These are phyloP conservation scores for Plasmodium reichenowi DNA, from an alignment of 169 alveolate genomes.

Conservation along the genomic window DNA sequence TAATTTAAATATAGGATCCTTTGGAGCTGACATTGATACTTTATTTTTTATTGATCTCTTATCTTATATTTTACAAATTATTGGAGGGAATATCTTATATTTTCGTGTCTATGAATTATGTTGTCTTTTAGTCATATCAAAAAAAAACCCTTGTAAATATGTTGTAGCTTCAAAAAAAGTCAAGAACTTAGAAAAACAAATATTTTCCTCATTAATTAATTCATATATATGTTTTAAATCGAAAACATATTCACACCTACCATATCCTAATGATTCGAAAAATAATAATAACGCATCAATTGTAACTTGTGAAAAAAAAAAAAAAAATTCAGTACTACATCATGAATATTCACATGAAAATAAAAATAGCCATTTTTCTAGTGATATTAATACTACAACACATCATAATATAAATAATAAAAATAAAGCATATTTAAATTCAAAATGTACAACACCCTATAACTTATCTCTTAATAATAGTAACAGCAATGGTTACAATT, in stretches of 20 bases:
- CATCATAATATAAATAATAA: slow-evolving; percentile 3
- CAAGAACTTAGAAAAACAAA: slow-evolving; percentile 73
- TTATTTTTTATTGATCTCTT: slow-evolving; percentile 74
- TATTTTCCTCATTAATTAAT: slow-evolving; percentile 65
- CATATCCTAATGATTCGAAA: slow-evolving; percentile 11
- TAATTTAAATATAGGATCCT: slow-evolving; percentile 25
- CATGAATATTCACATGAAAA: neutral
- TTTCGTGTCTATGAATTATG: slow-evolving; percentile 80
- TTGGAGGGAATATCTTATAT: slow-evolving; percentile 76
- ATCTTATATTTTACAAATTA: slow-evolving; percentile 75
- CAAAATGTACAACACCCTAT: too few relatives aligned
- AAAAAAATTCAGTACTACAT: neutral
- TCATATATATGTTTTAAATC: slow-evolving; percentile 63
- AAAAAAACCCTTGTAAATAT: slow-evolving; percentile 76
- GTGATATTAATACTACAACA: slow-evolving; percentile 2
- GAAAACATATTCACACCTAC: slow-evolving; percentile 52
- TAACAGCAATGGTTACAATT: neutral
- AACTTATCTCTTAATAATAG: neutral
- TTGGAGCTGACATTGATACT: slow-evolving; percentile 32
- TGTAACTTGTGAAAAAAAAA: neutral
- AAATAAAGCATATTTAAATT: neutral
- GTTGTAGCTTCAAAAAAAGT: slow-evolving; percentile 79
- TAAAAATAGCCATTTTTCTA: neutral
- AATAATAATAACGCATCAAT: slow-evolving; percentile 20
- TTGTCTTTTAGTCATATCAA: slow-evolving; percentile 73